Base-by-base conservation (phyloP, 768 basidiomycete species). In the Terana coerulea region DNA sequence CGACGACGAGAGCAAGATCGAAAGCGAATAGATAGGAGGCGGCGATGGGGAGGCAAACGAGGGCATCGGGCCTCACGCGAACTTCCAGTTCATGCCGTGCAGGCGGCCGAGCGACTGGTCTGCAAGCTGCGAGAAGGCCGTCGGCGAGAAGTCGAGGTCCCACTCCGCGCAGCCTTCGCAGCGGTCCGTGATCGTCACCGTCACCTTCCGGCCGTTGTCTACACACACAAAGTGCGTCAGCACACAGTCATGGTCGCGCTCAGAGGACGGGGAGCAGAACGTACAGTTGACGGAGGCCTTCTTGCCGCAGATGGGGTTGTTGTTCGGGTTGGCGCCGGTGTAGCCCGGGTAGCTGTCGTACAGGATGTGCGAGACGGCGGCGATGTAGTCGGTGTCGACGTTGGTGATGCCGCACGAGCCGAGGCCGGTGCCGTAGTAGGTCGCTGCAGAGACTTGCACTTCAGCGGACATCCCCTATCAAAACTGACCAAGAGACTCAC, bases 281-380 rank as follows among this genome's bases (percentile, higher is more conserved):
- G 65, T 68, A 86, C 87, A 87, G 6, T 22, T 55, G 8, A 68
- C 67, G 0, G 21, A 59, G 47, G 87, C 67, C 45, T 67, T 56
- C 59, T 67, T 73, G 57, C 69, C 69, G 64, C 90, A 91, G 49
- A 93, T 64, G 30, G 90, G 88, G 70, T 92, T 90, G 47, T 53
- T 60, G 66, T 91, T 91, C 25, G 89, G 84, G 72, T 92, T 80
- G 10, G 47, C 72, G 24, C 76, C 75, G 14, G 65, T 45, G 64
- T 80, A 85, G 11, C 73, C 76, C 36, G 37, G 36, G 39, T 28
- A 50, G 24, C 6, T 56, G 63, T 87, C 85, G 63, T 74, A 86
- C 22, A 86, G 66, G 1, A 64, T 44, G 24, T 73, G 61, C 14
- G 84, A 82, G 40, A 81, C 79, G 7, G 84, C 84, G 50, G 71